Percentiles rank a stretch among this genome's conserved stretches.
Conservation (phyloP, 2,329 filamentous ascomycete species). For the Knoxdaviesia proteae region DNA sequence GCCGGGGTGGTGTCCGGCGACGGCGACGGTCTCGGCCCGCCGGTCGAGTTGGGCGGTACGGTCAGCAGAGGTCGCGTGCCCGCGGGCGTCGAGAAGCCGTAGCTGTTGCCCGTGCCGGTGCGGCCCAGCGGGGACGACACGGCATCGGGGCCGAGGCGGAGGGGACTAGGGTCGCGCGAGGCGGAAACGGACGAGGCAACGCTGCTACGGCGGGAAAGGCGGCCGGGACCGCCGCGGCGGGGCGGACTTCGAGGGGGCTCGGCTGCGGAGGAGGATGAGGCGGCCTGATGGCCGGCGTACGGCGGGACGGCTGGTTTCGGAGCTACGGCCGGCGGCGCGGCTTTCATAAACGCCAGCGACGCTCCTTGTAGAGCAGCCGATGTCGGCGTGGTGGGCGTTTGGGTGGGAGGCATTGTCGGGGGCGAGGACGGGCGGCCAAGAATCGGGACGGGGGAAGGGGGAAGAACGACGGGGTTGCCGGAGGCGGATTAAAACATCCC, state of each 20-base stretch:
- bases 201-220: background rate
- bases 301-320: background rate
- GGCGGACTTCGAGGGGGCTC: constrained; percentile 17
- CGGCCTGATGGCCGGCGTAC: no score
- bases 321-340: constrained; percentile 29
- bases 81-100: background rate
- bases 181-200: background rate
- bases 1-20: background rate
- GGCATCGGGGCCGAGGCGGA: background rate
- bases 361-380: constrained; percentile 31
- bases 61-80: background rate
- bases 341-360: constrained; percentile 30
- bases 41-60: background rate
- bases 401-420: no score
- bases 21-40: background rate
- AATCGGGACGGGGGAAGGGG: no score
- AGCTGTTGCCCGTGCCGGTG: background rate
- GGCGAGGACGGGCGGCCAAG: no score
- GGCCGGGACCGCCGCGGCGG: constrained; percentile 3
- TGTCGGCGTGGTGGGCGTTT: constrained; percentile 7
- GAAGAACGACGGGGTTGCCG: no score
- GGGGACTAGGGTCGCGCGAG: background rate
- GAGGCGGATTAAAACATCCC: no score
- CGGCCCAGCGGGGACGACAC: background rate
- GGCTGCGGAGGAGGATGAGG: constrained; percentile 10